Percentiles rank a stretch among this genome's conserved stretches.
phyloP scores from a whole-genome alignment of 257 asterid species.

The Marsdenia floribunda region DNA sequence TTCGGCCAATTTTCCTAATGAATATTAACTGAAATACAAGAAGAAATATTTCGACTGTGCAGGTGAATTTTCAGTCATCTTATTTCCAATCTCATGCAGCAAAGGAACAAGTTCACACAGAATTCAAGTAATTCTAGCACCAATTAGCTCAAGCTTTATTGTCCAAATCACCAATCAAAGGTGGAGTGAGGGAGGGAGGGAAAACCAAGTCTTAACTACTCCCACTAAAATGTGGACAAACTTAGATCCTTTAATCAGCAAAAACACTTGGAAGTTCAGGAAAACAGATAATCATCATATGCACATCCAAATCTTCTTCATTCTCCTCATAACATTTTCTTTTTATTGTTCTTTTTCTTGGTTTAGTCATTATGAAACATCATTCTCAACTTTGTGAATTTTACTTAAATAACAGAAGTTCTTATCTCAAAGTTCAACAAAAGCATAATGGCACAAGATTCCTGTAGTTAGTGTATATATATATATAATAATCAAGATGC shows the following conservation, averaged over 20 bases:
- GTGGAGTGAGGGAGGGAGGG: too few species aligned
- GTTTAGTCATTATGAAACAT: not conserved
- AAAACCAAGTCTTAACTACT: not conserved
- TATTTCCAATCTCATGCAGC: not conserved
- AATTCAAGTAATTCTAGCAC: not conserved
- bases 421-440: not conserved
- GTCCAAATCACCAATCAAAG: not conserved
- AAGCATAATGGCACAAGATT: not conserved
- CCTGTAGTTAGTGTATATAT: not conserved
- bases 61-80: not conserved
- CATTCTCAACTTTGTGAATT: not conserved
- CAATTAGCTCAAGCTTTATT: not conserved
- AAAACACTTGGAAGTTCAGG: not conserved
- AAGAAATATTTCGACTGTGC: too few species aligned
- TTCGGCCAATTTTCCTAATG: too few species aligned
- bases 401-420: not conserved
- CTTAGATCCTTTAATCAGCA: not conserved
- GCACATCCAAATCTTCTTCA: not conserved
- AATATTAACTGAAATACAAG: too few species aligned
- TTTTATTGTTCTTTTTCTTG: not conserved
- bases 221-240: not conserved
- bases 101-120: not conserved
- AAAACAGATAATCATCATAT: not conserved
- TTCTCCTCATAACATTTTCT: not conserved
- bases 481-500: not conserved